Percentiles rank a stretch among this genome's conserved stretches.
Conservation (phyloP, 768 basidiomycete genomes). For the Leucocoprinus leucothites region DNA sequence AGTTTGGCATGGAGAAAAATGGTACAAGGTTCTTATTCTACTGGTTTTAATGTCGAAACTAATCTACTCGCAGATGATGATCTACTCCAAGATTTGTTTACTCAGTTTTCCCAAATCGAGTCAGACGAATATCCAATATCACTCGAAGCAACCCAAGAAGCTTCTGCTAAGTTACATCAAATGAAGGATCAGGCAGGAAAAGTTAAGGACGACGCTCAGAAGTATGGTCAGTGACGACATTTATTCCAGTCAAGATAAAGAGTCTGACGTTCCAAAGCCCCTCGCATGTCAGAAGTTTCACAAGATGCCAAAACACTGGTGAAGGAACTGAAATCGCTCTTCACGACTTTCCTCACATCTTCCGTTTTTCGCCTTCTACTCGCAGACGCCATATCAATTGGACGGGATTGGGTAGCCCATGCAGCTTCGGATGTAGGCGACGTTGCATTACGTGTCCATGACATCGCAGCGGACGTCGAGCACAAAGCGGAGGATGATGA, state of each 20-base stretch:
- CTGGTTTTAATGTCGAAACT: neutral
- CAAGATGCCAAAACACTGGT: conserved; percentile 26
- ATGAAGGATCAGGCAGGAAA: conserved; percentile 10
- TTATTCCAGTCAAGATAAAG: too few relatives aligned
- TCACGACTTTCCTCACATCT: conserved; percentile 28
- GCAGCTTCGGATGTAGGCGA: conserved; percentile 28
- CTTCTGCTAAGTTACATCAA: conserved; percentile 16
- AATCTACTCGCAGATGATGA: conserved; percentile 27
- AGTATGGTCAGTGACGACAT: too few relatives aligned
- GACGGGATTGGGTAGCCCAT: conserved; percentile 28
- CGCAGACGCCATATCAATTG: conserved; percentile 27
- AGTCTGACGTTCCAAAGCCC: too few relatives aligned
- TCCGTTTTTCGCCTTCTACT: conserved; percentile 32
- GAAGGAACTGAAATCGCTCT: conserved; percentile 25
- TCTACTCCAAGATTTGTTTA: conserved; percentile 35
- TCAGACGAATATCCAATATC: conserved; percentile 16
- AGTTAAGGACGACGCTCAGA: too few relatives aligned
- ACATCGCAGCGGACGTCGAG: conserved; percentile 30
- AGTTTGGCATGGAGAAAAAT: conserved; percentile 36
- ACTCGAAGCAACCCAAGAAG: conserved; percentile 17
- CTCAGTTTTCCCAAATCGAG: conserved; percentile 22
- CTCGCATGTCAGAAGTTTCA: neutral
- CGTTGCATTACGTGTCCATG: conserved; percentile 27
- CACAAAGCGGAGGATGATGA: conserved; percentile 16
- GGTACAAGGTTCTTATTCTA: conserved; percentile 19